Percentiles rank a stretch among this genome's conserved stretches.
These are phyloP conservation scores for Naganishia liquefaciens DNA, from an alignment of 1,284 basidiomycete genomes.

Conservation along the genomic window DNA sequence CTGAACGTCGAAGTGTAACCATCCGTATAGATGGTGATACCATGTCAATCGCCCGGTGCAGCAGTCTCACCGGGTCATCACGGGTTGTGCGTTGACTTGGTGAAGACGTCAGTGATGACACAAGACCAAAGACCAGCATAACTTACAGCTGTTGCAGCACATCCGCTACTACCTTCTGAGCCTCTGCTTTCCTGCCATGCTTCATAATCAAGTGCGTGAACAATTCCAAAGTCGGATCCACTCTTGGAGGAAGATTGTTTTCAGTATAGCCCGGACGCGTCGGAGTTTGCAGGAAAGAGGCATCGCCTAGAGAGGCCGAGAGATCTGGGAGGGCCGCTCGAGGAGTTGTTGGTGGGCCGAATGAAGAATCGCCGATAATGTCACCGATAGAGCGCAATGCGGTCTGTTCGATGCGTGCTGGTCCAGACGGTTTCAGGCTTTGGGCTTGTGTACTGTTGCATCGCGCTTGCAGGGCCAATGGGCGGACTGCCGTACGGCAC, in stretches of 20 bases:
- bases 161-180: conserved; percentile 62
- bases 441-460: conserved; percentile 20
- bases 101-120: not conserved
- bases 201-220: conserved; percentile 67
- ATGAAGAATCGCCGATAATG: conserved; percentile 18
- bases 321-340: not conserved
- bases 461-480: conserved; percentile 4
- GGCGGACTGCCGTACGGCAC: not conserved
- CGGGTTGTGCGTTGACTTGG: conserved; percentile 70
- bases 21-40: conserved; percentile 67
- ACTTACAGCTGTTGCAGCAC: conserved; percentile 58
- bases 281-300: conserved; percentile 20
- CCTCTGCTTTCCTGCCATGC: conserved; percentile 69
- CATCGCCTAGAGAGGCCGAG: conserved; percentile 9
- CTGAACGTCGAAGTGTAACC: conserved; percentile 60
- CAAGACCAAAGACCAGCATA: not conserved
- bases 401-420: conserved; percentile 16
- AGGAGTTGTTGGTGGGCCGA: not conserved
- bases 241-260: conserved; percentile 63
- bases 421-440: conserved; percentile 1
- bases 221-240: conserved; percentile 74
- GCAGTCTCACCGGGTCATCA: conserved; percentile 70
- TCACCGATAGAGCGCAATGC: conserved; percentile 17
- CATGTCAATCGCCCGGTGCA: conserved; percentile 67
- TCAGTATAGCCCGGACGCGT: conserved; percentile 42